Evolutionary conservation across 1,139 yeast genomes (phyloP).

Genomic region (Komagataea norvegica): DNA sequence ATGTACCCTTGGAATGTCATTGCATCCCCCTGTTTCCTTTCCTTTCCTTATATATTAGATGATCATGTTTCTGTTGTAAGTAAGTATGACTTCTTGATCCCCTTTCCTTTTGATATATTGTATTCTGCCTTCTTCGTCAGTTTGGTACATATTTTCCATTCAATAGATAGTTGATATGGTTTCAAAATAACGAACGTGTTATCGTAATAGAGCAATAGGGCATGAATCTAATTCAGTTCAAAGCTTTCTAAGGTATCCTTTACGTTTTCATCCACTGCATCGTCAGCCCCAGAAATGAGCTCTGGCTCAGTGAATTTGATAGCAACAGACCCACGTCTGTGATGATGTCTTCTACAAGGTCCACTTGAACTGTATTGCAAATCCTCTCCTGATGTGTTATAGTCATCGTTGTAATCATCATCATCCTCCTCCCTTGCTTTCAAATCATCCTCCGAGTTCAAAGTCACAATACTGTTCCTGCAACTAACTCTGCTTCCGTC

Average conservation of each 20-base stretch:
- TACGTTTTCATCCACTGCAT: slow-evolving; percentile 1
- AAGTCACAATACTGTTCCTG: slow-evolving; percentile 4
- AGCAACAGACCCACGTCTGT: slow-evolving; percentile 26
- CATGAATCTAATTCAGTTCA: not conserved
- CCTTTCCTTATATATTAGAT: too few species aligned
- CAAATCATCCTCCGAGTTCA: not conserved
- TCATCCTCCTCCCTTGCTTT: not conserved
- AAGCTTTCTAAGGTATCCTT: not conserved
- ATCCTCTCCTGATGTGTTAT: not conserved
- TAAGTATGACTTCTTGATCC: not conserved
- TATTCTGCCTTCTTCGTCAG: not conserved
- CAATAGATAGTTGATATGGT: too few species aligned
- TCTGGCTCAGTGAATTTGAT: slow-evolving; percentile 22
- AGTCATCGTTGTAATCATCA: not conserved
- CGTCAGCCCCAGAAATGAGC: slow-evolving; percentile 5
- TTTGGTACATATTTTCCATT: too few species aligned
- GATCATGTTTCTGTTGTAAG: not conserved
- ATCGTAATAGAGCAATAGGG: too few species aligned
- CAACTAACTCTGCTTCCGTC: not conserved
- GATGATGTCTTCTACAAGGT: slow-evolving; percentile 26
- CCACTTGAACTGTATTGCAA: too few species aligned
- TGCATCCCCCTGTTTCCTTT: too few species aligned
- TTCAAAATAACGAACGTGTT: too few species aligned
- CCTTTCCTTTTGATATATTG: not conserved
- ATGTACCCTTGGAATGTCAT: too few species aligned